These are phyloP conservation scores for Fraxinus cuspidata DNA, from an alignment of 257 asterid genomes.

Conservation along the genomic window DNA sequence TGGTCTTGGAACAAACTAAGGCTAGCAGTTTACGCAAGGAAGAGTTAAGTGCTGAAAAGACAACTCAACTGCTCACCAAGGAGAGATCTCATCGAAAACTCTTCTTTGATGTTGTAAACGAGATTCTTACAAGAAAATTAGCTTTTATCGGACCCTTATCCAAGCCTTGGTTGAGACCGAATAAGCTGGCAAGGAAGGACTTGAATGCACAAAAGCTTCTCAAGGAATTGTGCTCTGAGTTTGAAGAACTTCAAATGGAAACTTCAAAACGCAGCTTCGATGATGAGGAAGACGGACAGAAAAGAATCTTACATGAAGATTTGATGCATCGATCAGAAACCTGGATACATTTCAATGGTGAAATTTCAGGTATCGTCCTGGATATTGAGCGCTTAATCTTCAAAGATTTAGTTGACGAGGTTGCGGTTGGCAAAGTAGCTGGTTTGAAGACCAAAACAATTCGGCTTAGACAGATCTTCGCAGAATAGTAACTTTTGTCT, in stretches of 20 bases:
- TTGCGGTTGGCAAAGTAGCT: constrained; percentile 62
- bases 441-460: constrained; percentile 47
- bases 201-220: constrained; percentile 77
- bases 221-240: constrained; percentile 68
- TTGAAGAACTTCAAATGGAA: constrained; percentile 53
- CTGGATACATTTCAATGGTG: constrained; percentile 56
- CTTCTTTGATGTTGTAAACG: constrained; percentile 74
- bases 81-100: constrained; percentile 62
- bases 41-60: constrained; percentile 31
- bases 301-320: constrained; percentile 52
- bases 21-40: constrained; percentile 43
- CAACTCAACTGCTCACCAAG: constrained; percentile 28
- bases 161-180: constrained; percentile 42
- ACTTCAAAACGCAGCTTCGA: constrained; percentile 41
- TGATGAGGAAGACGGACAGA: constrained; percentile 61
- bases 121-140: constrained; percentile 67
- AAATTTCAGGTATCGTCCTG: constrained; percentile 66
- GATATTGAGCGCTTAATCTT: constrained; percentile 80
- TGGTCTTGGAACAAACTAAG: constrained; percentile 90
- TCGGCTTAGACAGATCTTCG: constrained; percentile 46
- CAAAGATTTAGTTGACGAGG: constrained; percentile 78
- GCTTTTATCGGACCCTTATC: constrained; percentile 36
- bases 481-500: constrained; percentile 32
- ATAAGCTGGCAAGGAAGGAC: constrained; percentile 37
- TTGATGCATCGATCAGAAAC: constrained; percentile 54